phyloP scores from a whole-genome alignment of 2,329 filamentous ascomycete species.

The Microcyclosporella mali region DNA sequence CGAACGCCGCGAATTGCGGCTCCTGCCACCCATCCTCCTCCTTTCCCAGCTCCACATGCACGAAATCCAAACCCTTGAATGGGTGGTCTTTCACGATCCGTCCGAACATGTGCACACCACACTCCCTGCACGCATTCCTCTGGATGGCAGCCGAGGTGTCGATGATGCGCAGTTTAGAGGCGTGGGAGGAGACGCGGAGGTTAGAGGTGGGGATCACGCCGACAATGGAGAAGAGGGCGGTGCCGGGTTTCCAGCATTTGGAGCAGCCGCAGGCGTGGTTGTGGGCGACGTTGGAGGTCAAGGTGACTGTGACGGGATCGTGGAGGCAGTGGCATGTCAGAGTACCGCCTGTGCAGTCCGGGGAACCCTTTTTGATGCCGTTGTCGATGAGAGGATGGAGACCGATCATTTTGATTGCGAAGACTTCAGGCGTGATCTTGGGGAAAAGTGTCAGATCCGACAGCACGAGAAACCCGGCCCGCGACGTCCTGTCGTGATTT shows the following conservation, averaged over 20 bases:
- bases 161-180: slow-evolving; percentile 51
- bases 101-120: slow-evolving; percentile 58
- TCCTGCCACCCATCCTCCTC: slow-evolving; percentile 60
- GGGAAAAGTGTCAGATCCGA: not conserved
- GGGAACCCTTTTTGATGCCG: slow-evolving; percentile 51
- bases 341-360: slow-evolving; percentile 54
- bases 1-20: slow-evolving; percentile 64
- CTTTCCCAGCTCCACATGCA: slow-evolving; percentile 57
- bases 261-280: slow-evolving; percentile 68
- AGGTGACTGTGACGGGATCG: slow-evolving; percentile 52
- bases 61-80: slow-evolving; percentile 64
- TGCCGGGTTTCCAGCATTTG: slow-evolving; percentile 64
- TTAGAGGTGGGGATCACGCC: slow-evolving; percentile 54
- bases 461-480: not conserved
- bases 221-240: slow-evolving; percentile 59
- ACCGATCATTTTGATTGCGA: slow-evolving; percentile 3
- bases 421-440: not conserved
- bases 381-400: slow-evolving; percentile 59
- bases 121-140: slow-evolving; percentile 56
- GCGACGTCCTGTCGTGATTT: not conserved
- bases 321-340: slow-evolving; percentile 55
- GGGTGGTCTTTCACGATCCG: slow-evolving; percentile 59
- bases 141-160: slow-evolving; percentile 54
- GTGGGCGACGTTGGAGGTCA: slow-evolving; percentile 55
- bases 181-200: slow-evolving; percentile 53